A percentile compares a stretch with the other conserved stretches of the same genome.
Conservation (phyloP, 371 early-diverging fungal genomes). For the Fennellomyces sp. region DNA sequence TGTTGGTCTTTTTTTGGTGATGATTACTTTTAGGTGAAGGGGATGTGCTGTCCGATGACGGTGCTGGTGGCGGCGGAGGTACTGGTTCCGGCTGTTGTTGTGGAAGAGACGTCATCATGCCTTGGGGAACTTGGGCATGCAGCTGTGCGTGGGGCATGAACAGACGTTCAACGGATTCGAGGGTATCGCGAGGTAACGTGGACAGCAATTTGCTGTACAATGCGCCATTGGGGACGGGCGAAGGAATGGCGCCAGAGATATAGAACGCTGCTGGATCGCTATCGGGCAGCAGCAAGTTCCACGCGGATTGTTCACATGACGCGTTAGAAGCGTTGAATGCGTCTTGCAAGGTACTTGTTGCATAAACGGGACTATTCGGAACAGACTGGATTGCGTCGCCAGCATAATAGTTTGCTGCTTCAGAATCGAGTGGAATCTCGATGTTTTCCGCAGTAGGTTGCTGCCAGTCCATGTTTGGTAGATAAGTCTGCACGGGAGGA, state of each 20-base stretch:
- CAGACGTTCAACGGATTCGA: slow-evolving; percentile 35
- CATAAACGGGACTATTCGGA: background rate
- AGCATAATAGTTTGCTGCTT: background rate
- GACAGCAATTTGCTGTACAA: slow-evolving; percentile 34
- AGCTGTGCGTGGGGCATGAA: slow-evolving; percentile 20
- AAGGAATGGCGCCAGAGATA: background rate
- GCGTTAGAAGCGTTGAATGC: background rate
- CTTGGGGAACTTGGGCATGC: background rate
- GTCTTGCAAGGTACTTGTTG: background rate
- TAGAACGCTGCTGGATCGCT: background rate
- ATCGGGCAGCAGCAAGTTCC: background rate
- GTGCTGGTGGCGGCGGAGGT: background rate
- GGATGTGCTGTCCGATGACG: background rate
- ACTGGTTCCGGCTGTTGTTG: background rate
- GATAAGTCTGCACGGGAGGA: background rate
- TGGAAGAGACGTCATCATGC: slow-evolving; percentile 2
- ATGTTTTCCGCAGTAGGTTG: too few relatives aligned
- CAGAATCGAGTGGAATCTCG: too few relatives aligned
- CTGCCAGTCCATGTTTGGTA: background rate
- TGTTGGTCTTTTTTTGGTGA: slow-evolving; percentile 1
- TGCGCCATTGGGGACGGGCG: slow-evolving; percentile 23
- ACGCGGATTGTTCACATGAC: background rate
- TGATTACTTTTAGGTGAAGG: background rate
- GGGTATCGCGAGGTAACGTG: slow-evolving; percentile 34
- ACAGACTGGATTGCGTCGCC: background rate